Evolutionary conservation across 2,329 filamentous ascomycete genomes (phyloP).

Genomic region (Gaeumannomyces sp.): DNA sequence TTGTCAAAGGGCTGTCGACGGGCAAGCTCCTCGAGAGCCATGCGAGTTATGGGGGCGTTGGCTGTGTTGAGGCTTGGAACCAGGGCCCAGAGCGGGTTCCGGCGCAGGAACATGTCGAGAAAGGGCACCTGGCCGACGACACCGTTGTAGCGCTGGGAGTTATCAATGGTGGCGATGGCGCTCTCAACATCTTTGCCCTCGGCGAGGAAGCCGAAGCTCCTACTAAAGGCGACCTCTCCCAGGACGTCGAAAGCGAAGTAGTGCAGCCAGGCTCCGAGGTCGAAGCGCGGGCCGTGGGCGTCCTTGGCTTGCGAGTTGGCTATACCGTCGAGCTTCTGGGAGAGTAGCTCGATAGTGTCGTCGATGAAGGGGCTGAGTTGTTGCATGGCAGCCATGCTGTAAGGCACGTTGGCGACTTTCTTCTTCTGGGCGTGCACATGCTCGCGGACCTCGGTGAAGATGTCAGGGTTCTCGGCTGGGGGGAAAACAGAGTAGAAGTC

Average conservation of each 20-base stretch:
- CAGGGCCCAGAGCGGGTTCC: constrained; percentile 42
- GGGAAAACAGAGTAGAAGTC: constrained; percentile 49
- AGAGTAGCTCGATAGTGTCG: constrained; percentile 42
- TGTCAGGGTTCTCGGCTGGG: constrained; percentile 50
- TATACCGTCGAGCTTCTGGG: constrained; percentile 35
- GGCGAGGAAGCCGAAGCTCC: constrained; percentile 46
- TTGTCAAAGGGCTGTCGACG: constrained; percentile 40
- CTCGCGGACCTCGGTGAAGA: constrained; percentile 50
- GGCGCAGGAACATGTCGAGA: constrained; percentile 39
- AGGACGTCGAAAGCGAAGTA: constrained; percentile 43
- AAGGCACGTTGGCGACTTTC: constrained; percentile 44
- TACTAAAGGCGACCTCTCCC: constrained; percentile 45
- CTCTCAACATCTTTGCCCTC: constrained; percentile 43
- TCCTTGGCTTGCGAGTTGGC: constrained; percentile 16
- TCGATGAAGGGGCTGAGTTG: constrained; percentile 45
- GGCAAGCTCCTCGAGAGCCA: constrained; percentile 44
- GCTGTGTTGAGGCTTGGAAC: constrained; percentile 36
- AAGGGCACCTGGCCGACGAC: constrained; percentile 46
- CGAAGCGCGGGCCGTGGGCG: constrained; percentile 23
- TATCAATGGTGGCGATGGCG: constrained; percentile 46
- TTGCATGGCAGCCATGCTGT: constrained; percentile 48
- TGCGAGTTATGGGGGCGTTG: constrained; percentile 44
- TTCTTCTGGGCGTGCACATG: constrained; percentile 50
- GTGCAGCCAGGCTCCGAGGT: constrained; percentile 42
- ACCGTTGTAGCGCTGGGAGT: constrained; percentile 46